Percentiles rank a stretch among this genome's conserved stretches.
Evolutionary conservation across 192 early-diverging fungal genomes (phyloP).

Genomic region (Podila clonocystis): DNA sequence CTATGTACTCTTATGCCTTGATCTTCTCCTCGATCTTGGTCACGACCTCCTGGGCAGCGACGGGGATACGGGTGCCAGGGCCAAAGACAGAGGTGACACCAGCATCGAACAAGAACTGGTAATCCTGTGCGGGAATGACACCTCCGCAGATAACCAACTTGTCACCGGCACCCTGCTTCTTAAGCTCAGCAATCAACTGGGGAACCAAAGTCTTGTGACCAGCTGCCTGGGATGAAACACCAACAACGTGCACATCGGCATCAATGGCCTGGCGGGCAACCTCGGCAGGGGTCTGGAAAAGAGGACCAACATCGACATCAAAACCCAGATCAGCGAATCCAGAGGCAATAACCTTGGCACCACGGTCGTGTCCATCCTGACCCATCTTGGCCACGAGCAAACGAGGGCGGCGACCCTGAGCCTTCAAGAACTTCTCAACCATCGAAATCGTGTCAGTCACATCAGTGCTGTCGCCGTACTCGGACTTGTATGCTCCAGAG

Average conservation of each 20-base stretch:
- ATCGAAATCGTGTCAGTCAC: constrained; percentile 70
- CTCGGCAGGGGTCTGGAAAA: constrained; percentile 92
- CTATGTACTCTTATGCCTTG: constrained; percentile 13
- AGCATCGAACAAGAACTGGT: constrained; percentile 81
- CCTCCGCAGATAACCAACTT: constrained; percentile 85
- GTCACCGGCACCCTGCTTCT: constrained; percentile 77
- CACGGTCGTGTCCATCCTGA: constrained; percentile 93
- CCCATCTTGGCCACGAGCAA: constrained; percentile 93
- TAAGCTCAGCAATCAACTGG: constrained; percentile 78
- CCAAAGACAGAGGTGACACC: constrained; percentile 89
- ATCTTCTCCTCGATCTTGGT: constrained; percentile 69
- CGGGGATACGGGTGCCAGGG: constrained; percentile 87
- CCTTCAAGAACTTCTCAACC: constrained; percentile 73
- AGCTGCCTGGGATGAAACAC: constrained; percentile 88
- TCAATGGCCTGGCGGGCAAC: constrained; percentile 91
- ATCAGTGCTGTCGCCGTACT: constrained; percentile 76
- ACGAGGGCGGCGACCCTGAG: constrained; percentile 86
- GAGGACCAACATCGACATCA: constrained; percentile 90
- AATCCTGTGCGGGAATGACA: constrained; percentile 91
- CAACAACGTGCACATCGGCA: constrained; percentile 90
- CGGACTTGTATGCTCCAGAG: constrained; percentile 86
- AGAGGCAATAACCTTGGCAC: constrained; percentile 93
- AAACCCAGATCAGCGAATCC: constrained; percentile 92
- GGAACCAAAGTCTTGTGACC: constrained; percentile 91
- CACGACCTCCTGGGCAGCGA: constrained; percentile 85